phyloP scores from a whole-genome alignment of 179 eudicot species.

The Pouteria campechiana region DNA sequence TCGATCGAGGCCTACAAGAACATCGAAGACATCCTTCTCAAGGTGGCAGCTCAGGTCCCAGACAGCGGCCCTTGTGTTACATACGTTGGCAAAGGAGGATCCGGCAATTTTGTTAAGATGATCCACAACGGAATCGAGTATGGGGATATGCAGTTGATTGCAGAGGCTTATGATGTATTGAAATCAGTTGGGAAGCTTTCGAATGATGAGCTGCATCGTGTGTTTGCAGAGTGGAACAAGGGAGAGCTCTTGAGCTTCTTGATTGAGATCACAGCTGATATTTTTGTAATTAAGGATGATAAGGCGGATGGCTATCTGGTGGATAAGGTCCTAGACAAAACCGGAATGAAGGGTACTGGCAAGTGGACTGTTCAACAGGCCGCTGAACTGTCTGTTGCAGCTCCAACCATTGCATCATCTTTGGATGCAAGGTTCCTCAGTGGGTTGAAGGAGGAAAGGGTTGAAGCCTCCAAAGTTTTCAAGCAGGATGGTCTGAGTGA shows the following conservation, averaged over 20 bases:
- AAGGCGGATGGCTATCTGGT: constrained; percentile 73
- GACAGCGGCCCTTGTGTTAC: constrained; percentile 95
- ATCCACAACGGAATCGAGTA: constrained; percentile 88
- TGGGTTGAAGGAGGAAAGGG: constrained; percentile 83
- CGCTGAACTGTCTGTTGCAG: constrained; percentile 77
- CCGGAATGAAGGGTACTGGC: constrained; percentile 92
- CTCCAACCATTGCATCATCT: constrained; percentile 81
- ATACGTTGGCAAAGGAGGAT: constrained; percentile 82
- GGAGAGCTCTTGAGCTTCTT: constrained; percentile 88
- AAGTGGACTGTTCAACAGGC: constrained; percentile 98
- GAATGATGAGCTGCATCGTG: constrained; percentile 62
- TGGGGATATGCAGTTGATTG: constrained; percentile 89
- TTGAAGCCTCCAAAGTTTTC: constrained; percentile 66
- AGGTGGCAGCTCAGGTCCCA: constrained; percentile 86
- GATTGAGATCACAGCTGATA: constrained; percentile 83
- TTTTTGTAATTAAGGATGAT: constrained; percentile 69
- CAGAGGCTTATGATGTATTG: constrained; percentile 92
- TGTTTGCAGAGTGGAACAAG: constrained; percentile 80
- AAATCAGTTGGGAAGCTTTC: constrained; percentile 85
- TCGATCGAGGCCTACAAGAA: constrained; percentile 68
- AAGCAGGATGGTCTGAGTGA: constrained; percentile 47
- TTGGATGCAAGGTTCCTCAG: constrained; percentile 81
- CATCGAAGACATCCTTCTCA: constrained; percentile 74
- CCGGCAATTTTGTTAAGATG: constrained; percentile 90
- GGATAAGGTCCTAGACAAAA: constrained; percentile 80